These are phyloP conservation scores for Termitomyces sp. DNA, from an alignment of 1,284 basidiomycete species.

Conservation along the genomic window DNA sequence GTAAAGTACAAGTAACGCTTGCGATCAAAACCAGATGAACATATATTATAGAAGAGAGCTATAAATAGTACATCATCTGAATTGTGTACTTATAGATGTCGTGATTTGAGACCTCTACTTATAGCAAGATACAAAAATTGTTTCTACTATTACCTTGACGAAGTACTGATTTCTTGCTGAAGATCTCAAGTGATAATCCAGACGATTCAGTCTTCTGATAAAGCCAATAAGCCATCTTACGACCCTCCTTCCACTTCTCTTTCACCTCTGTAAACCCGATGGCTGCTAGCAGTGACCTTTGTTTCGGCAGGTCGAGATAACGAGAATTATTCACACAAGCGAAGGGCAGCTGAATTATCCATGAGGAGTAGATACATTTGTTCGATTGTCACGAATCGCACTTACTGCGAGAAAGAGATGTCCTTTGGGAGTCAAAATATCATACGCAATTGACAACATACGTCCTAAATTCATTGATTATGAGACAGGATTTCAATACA, in stretches of 20 bases:
- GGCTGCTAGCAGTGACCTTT: slow-evolving; percentile 52
- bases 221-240: slow-evolving; percentile 77
- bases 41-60: too few species aligned
- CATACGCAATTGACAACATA: slow-evolving; percentile 67
- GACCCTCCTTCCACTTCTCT: slow-evolving; percentile 56
- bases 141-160: slow-evolving; percentile 70
- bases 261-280: slow-evolving; percentile 64
- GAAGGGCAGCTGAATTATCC: slow-evolving; percentile 58
- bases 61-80: too few species aligned
- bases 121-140: slow-evolving; percentile 65
- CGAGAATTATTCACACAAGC: slow-evolving; percentile 82
- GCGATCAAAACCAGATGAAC: not conserved
- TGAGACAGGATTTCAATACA: not conserved
- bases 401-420: slow-evolving; percentile 73
- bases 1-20: too few species aligned
- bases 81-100: too few species aligned
- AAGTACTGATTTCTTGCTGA: slow-evolving; percentile 55
- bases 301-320: slow-evolving; percentile 61
- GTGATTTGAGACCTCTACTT: too few species aligned
- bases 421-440: slow-evolving; percentile 51
- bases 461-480: slow-evolving; percentile 42
- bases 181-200: slow-evolving; percentile 23
- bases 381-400: slow-evolving; percentile 9
- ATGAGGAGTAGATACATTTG: not conserved
- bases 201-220: slow-evolving; percentile 41